Evolutionary conservation across 768 basidiomycete genomes (phyloP), one percentile per base, ranked within the genome.

Genomic region (Dentipellis fragilis): DNA sequence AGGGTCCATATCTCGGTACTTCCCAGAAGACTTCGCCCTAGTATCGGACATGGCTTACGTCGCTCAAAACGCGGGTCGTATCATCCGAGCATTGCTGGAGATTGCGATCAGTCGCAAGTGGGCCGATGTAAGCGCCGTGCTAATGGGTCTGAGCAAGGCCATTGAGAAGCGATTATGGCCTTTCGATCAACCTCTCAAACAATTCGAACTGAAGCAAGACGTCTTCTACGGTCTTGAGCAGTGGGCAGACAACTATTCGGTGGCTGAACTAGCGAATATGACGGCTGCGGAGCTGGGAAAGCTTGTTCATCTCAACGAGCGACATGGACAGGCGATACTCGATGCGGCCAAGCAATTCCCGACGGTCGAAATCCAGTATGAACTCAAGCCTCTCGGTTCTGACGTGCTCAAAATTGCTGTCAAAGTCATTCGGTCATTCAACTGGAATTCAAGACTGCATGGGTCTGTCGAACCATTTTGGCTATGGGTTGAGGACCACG

Each of bases 21-120:
- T 74, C n/a, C 73, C 96, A 12, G 88, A 96, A 58, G 96, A 99
- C 69, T 99, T 96, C 64, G 96, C 96, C 9, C 74, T 99, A 57
- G 86, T 98, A 7, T 98, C 96, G 0, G 96, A 99, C 66, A 87
- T 83, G 65, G 91, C 86, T 1, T 99, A 95, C 65, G 91, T 84
- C 42, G 89, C 93, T 21, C 94, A 97, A 66, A 99, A 98, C 64
- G 89, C 86, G 14, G 93, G 88, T 16, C 88, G 96, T 58, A 98
- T 99, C 60, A 78, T 91, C 54, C 84, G 96, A n/a, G 91, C 93
- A 45, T 75, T 99, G 1, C 79, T 97, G 14, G 96, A 99, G 67
- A 95, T 98, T 34, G 92, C 89, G 0, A 80, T 98, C 63, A 92
- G 91, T 67, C 81, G 80, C 59, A 93, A 93, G 68, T 97, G 89